phyloP scores from a whole-genome alignment of 176 grass and related monocot species.

The Musa troglodytarum region DNA sequence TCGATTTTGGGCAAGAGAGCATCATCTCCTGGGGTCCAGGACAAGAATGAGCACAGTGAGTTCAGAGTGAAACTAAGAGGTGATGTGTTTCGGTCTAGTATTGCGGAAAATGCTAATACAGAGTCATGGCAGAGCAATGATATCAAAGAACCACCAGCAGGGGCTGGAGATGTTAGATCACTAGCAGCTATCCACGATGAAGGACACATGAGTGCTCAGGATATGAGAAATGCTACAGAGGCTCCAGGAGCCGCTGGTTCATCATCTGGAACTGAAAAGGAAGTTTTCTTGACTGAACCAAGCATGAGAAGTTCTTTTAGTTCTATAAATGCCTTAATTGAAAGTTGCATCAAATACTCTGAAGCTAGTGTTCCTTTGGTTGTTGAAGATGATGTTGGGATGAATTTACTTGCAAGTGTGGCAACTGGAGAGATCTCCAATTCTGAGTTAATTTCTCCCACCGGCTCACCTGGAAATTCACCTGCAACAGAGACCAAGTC shows the following conservation, averaged over 20 bases:
- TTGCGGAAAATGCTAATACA: constrained; percentile 38
- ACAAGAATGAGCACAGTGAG: constrained; percentile 67
- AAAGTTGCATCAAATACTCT: constrained; percentile 65
- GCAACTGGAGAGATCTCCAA: constrained; percentile 87
- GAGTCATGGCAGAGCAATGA: constrained; percentile 51
- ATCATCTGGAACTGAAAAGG: constrained; percentile 42
- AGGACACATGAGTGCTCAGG: constrained; percentile 36
- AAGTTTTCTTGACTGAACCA: constrained; percentile 21
- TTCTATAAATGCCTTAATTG: constrained; percentile 83
- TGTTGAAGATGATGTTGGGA: constrained; percentile 65
- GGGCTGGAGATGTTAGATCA: constrained; percentile 42
- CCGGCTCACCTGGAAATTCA: constrained; percentile 36
- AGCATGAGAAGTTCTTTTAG: constrained; percentile 51
- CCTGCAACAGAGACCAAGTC: constrained; percentile 34
- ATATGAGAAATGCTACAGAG: constrained; percentile 34
- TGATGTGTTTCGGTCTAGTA: constrained; percentile 30
- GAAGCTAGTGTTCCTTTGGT: constrained; percentile 46
- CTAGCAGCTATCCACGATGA: constrained; percentile 27
- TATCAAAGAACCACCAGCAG: constrained; percentile 34
- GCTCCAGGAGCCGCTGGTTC: constrained; percentile 28
- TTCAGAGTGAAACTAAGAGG: constrained; percentile 53
- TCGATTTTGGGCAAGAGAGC: constrained; percentile 39
- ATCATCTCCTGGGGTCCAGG: constrained; percentile 43
- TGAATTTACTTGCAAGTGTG: constrained; percentile 96
- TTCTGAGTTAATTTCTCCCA: constrained; percentile 57